These are phyloP conservation scores for Picea abies DNA, from an alignment of 83 land plant species.

Conservation along the genomic window DNA sequence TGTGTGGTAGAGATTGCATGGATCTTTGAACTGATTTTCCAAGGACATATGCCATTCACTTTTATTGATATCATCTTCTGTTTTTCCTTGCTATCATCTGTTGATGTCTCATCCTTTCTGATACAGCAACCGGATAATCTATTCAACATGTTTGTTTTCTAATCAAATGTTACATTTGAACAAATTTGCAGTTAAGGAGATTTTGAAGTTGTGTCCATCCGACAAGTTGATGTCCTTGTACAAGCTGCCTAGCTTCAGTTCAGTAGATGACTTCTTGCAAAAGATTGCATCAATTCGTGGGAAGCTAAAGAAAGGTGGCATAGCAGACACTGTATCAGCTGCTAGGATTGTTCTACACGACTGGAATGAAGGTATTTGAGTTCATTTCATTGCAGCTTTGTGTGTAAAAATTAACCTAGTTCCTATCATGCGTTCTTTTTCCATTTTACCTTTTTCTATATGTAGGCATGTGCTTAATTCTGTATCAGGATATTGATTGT, in stretches of 20 bases:
- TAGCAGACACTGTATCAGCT: conserved; percentile 77
- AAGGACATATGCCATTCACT: no score
- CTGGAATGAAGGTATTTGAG: conserved; percentile 91
- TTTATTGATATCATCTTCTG: no score
- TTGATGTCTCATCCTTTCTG: no score
- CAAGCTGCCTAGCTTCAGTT: conserved; percentile 73
- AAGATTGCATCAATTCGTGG: conserved; percentile 89
- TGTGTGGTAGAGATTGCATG: no score
- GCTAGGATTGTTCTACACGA: conserved; percentile 93
- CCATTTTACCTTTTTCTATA: neutral
- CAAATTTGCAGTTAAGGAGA: conserved; percentile 76
- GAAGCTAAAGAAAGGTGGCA: conserved; percentile 92
- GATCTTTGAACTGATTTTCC: no score
- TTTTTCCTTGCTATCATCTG: no score
- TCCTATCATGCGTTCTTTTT: neutral
- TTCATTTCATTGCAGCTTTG: neutral
- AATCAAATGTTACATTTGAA: no score
- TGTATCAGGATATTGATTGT: neutral
- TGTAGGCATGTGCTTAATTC: neutral
- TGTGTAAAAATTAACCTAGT: no score
- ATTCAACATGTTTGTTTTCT: no score
- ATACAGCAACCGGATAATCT: no score
- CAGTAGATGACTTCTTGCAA: conserved; percentile 90
- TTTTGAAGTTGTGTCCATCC: conserved; percentile 74
- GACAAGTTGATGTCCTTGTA: conserved; percentile 76